phyloP scores from a whole-genome alignment of 1,284 basidiomycete species.

The Trametes hirsuta region DNA sequence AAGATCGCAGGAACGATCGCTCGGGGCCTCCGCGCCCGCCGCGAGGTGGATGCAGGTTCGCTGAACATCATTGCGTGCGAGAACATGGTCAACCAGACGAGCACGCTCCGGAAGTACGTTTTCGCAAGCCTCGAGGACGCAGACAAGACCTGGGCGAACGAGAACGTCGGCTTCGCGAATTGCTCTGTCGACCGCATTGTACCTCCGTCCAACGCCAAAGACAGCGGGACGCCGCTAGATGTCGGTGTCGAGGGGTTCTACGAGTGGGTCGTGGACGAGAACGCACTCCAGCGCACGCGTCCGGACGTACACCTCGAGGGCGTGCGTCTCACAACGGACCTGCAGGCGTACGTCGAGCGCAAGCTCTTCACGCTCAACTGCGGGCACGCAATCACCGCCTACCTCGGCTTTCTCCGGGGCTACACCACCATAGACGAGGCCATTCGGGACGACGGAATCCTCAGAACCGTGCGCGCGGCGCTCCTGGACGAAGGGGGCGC shows the following conservation, averaged over 20 bases:
- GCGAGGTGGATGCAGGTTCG: constrained; percentile 19
- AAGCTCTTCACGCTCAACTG: constrained; percentile 48
- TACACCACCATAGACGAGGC: constrained; percentile 37
- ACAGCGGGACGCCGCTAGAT: constrained; percentile 34
- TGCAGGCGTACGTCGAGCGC: constrained; percentile 44
- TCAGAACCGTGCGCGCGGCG: constrained; percentile 26
- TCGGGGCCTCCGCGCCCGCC: constrained; percentile 30
- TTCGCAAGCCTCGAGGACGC: constrained; percentile 31
- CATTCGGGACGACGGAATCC: constrained; percentile 30
- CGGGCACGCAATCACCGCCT: constrained; percentile 43
- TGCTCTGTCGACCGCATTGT: constrained; percentile 47
- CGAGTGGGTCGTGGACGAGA: constrained; percentile 44
- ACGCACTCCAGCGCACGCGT: constrained; percentile 31
- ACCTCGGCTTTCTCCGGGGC: constrained; percentile 40
- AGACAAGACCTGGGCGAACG: constrained; percentile 33
- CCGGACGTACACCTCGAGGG: constrained; percentile 36
- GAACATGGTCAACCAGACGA: constrained; percentile 42
- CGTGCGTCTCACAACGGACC: constrained; percentile 38
- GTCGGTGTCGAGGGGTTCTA: constrained; percentile 46
- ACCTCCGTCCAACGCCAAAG: constrained; percentile 34
- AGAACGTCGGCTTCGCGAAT: constrained; percentile 43
- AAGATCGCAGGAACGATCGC: constrained; percentile 35
- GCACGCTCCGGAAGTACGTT: constrained; percentile 36
- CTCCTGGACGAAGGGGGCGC: constrained; percentile 33
- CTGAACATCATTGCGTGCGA: constrained; percentile 47